Evolutionary conservation across 441 rosid species (phyloP), one percentile per base, ranked within the genome.

Genomic region (Erodium trifolium): DNA sequence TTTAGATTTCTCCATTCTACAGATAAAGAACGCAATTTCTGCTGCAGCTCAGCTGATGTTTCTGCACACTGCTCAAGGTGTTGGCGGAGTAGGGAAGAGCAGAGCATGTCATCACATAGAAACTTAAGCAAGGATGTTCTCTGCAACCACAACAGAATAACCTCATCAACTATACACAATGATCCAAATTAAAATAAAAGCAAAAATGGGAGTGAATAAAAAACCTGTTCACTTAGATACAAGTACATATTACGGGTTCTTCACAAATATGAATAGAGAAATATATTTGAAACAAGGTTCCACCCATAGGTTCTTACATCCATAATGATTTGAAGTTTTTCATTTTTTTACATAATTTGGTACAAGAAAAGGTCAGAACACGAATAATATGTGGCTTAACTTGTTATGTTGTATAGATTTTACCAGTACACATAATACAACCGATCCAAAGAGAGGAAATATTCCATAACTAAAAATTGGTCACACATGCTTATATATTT

Each of bases 61-160:
- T 95, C 98, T 17, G 87, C 81, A 68, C 93, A 95, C 13, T 86
- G 98, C 85, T 95, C 99, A 34, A 95, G 93, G 86, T 92, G 92
- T 79, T 88, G 99, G 78, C 80, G 97, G 72, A 92, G 78, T 70
- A 88, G 84, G 70, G 92, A 80, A 65, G 99, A 78, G 80, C 81
- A 89, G 55, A 95, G 97, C 69, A 95, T 81, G 76, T 92, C 99
- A 81, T 92, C 99, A 73, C 98, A 86, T 66, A 95, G 82, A 79
- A 88, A 82, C 84, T 89, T 92, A 43, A 92, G 88, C 77, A 95
- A 80, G 81, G 81, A 80, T 76, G 79, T 80, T 79, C 95, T 91
- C 99, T 92, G 96, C 89, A 87, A 43, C 69, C 73, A 78, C 74
- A 83, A 37, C 41, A 37, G 41, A 37, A 37, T 37, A 37, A 37